Base-by-base conservation (phyloP, 192 early-diverging fungal genomes). In the Geranomyces michiganensis region DNA sequence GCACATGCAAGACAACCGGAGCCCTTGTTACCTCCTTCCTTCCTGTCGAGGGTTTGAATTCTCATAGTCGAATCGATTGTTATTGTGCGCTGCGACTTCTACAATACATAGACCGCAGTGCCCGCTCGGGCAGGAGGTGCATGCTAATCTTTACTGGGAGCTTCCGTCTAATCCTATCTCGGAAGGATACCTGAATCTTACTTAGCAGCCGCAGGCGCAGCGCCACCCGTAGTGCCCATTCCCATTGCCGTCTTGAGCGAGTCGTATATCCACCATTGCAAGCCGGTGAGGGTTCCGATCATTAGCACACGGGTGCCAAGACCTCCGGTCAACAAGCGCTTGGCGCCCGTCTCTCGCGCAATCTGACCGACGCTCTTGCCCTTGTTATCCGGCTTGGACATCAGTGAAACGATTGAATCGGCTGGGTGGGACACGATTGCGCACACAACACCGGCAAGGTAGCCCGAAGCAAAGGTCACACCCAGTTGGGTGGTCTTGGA, bases 381-480 rank as follows among this genome's bases (percentile, higher is more conserved):
- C 73, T 81, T 84, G 82, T 84, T 84, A 55, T 56, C 79, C 19
- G 71, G 36, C 70, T 80, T 80, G 55, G 67, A 30, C 68, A 80
- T 64, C 62, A 78, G 79, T 3, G 76, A 78, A 44, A 80, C 79
- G 47, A 95, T 76, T 1, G 91, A 90, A 74, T 95, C 93, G 30
- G 93, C 93, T 4, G 93, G 93, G 78, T 95, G 93, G 55, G 91
- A 92, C 46, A 95, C 90, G 72, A 94, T 85, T 51, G 93, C 93
- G 81, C 90, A 91, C 65, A 91, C 84, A 61, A 95, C 84, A 83
- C 93, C 93, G 31, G 92, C 92, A 80, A 87, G 84, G 82, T 93
- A 93, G 49, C 93, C 93, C 71, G 89, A 92, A 6, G 84, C 84
- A 63, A 92, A 91, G 68, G 90, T 88, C 51, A 93, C 90, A 64